Percentiles rank a stretch among this genome's conserved stretches.
Conservation (phyloP, 345 rosid genomes). For the Barbarea vulgaris region DNA sequence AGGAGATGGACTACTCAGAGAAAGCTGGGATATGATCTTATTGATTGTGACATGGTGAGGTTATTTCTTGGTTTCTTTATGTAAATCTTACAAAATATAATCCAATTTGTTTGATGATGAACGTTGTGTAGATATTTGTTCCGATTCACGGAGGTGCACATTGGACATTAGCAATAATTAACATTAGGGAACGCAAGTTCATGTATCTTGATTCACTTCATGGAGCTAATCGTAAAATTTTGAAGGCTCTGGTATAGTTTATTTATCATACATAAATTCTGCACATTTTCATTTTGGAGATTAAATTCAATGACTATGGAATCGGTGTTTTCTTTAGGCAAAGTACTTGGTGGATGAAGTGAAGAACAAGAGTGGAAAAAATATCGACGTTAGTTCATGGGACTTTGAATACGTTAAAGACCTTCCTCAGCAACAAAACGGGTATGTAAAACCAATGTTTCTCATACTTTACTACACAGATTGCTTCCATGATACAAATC, state of each 20-base stretch:
- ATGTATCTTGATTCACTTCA: slow-evolving; percentile 88
- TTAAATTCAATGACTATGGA: not conserved
- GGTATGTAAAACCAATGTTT: slow-evolving; percentile 44
- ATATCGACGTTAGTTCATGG: slow-evolving; percentile 71
- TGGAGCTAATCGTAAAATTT: slow-evolving; percentile 49
- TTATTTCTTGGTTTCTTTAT: not conserved
- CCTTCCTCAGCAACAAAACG: slow-evolving; percentile 78
- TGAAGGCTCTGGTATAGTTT: slow-evolving; percentile 61
- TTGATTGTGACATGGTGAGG: slow-evolving; percentile 78
- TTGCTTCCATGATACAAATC: not conserved
- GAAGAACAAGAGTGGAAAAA: slow-evolving; percentile 68
- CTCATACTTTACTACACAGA: not conserved
- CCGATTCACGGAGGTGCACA: slow-evolving; percentile 77
- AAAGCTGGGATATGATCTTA: slow-evolving; percentile 72
- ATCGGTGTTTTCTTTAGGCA: slow-evolving; percentile 51
- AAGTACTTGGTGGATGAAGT: slow-evolving; percentile 81
- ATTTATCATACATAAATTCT: not conserved
- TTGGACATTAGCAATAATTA: slow-evolving; percentile 92
- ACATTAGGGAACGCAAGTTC: slow-evolving; percentile 74
- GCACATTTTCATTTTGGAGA: slow-evolving; percentile 12
- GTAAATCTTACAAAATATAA: not conserved
- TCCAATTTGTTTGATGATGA: not conserved
- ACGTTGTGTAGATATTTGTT: slow-evolving; percentile 76
- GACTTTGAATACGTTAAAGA: slow-evolving; percentile 62
- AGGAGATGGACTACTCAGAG: slow-evolving; percentile 85